These are phyloP conservation scores for Apophysomyces sp. DNA, from an alignment of 371 early-diverging fungal species.

Conservation along the genomic window DNA sequence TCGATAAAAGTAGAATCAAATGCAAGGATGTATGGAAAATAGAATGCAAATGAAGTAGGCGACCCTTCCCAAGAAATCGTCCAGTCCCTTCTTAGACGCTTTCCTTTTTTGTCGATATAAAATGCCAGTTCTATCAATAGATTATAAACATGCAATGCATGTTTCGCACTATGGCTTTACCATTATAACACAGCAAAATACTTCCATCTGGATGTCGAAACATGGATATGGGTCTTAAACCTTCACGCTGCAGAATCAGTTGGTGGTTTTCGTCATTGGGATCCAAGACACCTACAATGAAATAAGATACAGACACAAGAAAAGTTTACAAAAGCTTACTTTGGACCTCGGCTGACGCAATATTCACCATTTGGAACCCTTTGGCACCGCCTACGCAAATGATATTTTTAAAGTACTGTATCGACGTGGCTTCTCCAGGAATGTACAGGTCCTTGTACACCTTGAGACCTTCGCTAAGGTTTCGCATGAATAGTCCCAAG, in stretches of 20 bases:
- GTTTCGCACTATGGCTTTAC: constrained; percentile 15
- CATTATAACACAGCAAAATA: constrained; percentile 88
- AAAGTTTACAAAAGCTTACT: constrained; percentile 22
- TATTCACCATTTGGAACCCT: constrained; percentile 93
- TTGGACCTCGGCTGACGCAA: constrained; percentile 72
- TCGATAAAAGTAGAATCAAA: constrained; percentile 88
- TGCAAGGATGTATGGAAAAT: constrained; percentile 84
- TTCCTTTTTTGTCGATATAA: constrained; percentile 88
- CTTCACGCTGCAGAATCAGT: constrained; percentile 27
- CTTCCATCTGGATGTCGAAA: constrained; percentile 76
- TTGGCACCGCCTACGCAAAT: constrained; percentile 91
- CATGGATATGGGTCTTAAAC: constrained; percentile 75
- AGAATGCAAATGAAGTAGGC: constrained; percentile 73
- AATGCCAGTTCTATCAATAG: constrained; percentile 75
- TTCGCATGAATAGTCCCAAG: constrained; percentile 47
- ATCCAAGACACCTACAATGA: constrained; percentile 40
- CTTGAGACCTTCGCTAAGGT: constrained; percentile 57
- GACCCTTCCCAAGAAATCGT: constrained; percentile 77
- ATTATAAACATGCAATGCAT: not conserved
- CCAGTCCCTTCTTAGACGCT: constrained; percentile 71
- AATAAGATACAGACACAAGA: not conserved
- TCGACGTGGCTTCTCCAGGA: constrained; percentile 82
- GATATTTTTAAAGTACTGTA: constrained; percentile 84
- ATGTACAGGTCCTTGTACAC: constrained; percentile 89
- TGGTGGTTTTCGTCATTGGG: constrained; percentile 41